These are phyloP conservation scores for Globisporangium carolinianum DNA, from an alignment of 352 stramenopile genomes.

Conservation along the genomic window DNA sequence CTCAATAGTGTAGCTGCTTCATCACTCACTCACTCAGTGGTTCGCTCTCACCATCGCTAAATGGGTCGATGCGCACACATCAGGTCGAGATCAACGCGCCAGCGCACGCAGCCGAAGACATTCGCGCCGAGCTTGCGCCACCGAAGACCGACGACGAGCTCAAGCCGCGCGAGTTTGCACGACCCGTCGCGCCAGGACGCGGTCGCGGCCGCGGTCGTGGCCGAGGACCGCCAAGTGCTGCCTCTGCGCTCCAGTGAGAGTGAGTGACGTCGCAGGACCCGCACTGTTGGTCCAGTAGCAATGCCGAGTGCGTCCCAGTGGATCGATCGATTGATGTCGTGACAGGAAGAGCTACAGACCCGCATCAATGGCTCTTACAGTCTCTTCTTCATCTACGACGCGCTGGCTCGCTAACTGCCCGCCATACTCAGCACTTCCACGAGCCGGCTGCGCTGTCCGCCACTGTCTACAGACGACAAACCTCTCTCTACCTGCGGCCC, in stretches of 20 bases:
- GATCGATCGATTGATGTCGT: no score
- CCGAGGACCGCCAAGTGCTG: slow-evolving; percentile 19
- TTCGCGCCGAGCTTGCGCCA: slow-evolving; percentile 46
- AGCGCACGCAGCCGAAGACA: slow-evolving; percentile 48
- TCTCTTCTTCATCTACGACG: no score
- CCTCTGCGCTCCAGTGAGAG: neutral
- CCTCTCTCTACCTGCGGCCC: slow-evolving; percentile 59
- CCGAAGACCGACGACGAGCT: slow-evolving; percentile 55
- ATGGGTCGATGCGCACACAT: neutral
- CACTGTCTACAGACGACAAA: no score
- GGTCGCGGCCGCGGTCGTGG: slow-evolving; percentile 55
- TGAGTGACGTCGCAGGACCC: neutral
- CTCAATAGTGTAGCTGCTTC: no score
- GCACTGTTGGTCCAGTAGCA: neutral
- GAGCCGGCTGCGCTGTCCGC: no score
- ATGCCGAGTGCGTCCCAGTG: neutral
- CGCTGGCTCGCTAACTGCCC: no score
- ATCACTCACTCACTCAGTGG: no score
- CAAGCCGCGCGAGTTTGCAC: slow-evolving; percentile 67
- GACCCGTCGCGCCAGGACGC: slow-evolving; percentile 51
- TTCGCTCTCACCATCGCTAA: no score
- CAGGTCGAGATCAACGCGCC: slow-evolving; percentile 76
- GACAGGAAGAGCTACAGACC: no score
- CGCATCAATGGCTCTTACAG: no score
- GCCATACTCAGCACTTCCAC: no score